These are phyloP conservation scores for Pichia sp. DNA, from an alignment of 1,139 yeast species.

Conservation along the genomic window DNA sequence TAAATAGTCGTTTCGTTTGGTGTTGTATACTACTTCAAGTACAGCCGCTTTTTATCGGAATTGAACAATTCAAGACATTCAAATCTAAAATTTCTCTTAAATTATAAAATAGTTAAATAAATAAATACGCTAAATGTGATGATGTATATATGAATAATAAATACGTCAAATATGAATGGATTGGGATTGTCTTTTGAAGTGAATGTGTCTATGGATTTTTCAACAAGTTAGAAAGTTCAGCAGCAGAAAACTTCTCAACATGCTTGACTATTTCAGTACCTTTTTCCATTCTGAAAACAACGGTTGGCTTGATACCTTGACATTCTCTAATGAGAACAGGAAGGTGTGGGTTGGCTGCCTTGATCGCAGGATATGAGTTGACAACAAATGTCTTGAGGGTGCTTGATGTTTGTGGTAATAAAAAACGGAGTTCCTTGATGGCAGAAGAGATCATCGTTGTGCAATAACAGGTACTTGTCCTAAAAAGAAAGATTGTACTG, in stretches of 20 bases:
- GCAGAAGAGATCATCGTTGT: slow-evolving; percentile 27
- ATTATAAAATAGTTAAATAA: no score
- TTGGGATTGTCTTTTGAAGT: no score
- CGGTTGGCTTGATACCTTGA: slow-evolving; percentile 60
- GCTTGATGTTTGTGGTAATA: slow-evolving; percentile 66
- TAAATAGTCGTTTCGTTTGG: no score
- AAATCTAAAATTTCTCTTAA: no score
- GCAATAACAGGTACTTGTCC: background rate
- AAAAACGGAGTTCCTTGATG: slow-evolving; percentile 71
- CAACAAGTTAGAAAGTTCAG: slow-evolving; percentile 20
- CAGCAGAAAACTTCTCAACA: slow-evolving; percentile 20
- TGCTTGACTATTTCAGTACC: slow-evolving; percentile 27
- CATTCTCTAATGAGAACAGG: slow-evolving; percentile 77
- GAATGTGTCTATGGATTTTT: slow-evolving; percentile 9
- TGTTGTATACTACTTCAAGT: no score
- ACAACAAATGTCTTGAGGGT: slow-evolving; percentile 46
- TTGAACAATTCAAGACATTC: no score
- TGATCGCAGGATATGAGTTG: slow-evolving; percentile 53
- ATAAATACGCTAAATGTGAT: no score
- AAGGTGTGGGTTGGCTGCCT: slow-evolving; percentile 44
- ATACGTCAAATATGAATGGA: no score
- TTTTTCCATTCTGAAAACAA: slow-evolving; percentile 55
- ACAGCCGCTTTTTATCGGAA: no score
- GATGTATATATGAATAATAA: no score
- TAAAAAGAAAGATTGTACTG: no score